phyloP scores from a whole-genome alignment of 116 monocot species.

The Papilionanthe hybrid region DNA sequence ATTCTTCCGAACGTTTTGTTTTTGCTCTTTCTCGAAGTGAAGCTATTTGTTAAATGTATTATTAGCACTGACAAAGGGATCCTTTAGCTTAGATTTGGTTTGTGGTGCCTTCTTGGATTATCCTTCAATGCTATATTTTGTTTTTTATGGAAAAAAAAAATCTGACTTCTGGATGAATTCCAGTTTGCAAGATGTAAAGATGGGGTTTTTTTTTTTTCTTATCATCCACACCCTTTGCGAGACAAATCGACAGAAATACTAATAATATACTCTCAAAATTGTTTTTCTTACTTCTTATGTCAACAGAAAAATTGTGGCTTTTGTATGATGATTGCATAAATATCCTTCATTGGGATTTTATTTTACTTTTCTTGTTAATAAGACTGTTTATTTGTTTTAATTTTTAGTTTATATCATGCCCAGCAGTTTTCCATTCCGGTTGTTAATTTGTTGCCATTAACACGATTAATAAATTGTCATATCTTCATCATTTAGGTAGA shows the following conservation, averaged over 20 bases:
- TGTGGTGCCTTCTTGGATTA: background rate
- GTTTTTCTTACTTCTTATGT: background rate
- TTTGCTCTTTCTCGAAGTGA: background rate
- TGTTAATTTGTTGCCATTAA: background rate
- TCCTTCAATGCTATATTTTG: background rate
- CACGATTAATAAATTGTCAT: background rate
- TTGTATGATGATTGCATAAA: too few relatives aligned
- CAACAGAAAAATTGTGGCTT: background rate
- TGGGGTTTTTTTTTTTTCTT: background rate
- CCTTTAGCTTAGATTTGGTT: background rate
- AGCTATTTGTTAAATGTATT: background rate
- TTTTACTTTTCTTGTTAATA: background rate
- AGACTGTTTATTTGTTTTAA: background rate
- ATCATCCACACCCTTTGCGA: background rate
- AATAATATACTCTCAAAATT: background rate
- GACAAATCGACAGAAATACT: background rate
- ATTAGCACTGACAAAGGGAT: background rate
- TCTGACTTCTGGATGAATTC: background rate
- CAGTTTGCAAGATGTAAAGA: background rate
- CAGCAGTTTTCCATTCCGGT: background rate
- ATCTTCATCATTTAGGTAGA: background rate
- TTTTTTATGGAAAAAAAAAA: background rate
- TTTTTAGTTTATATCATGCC: slow-evolving; percentile 1
- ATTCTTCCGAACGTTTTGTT: background rate
- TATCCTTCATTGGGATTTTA: background rate